Evolutionary conservation across 306 rosid species (phyloP).

Genomic region (Castanopsis chinensis): DNA sequence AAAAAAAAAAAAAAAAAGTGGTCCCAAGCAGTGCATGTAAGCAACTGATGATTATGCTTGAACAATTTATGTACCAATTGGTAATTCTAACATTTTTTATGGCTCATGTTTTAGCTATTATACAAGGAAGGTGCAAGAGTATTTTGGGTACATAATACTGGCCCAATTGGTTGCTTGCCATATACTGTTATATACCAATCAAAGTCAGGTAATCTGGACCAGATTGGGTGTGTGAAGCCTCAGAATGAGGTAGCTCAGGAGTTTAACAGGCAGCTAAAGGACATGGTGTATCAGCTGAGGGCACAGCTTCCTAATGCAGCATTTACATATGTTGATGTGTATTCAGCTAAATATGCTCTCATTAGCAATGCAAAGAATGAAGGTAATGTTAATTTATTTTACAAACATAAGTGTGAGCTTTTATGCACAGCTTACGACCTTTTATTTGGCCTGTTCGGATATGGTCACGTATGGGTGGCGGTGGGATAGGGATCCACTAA

Average conservation of each 20-base stretch:
- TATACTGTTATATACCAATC: conserved; percentile 41
- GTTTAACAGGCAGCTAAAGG: conserved; percentile 68
- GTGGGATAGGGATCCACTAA: not conserved
- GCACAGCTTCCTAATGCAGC: conserved; percentile 48
- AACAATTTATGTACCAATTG: not conserved
- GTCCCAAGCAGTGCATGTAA: conserved; percentile 57
- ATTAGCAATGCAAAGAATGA: conserved; percentile 50
- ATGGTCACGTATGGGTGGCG: not conserved
- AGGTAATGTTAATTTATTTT: conserved; percentile 34
- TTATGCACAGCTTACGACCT: no score
- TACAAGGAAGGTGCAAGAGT: conserved; percentile 73
- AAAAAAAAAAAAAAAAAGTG: no score
- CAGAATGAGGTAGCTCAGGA: conserved; percentile 72
- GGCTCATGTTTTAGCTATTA: conserved; percentile 48
- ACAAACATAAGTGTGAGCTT: not conserved
- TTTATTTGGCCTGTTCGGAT: no score
- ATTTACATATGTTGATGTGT: conserved; percentile 66
- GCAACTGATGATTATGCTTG: not conserved
- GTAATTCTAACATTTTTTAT: not conserved
- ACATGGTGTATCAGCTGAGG: conserved; percentile 36
- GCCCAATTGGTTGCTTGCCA: conserved; percentile 87
- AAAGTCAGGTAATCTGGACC: conserved; percentile 54
- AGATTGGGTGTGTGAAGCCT: conserved; percentile 63
- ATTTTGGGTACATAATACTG: conserved; percentile 82
- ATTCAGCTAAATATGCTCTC: conserved; percentile 64